These are phyloP conservation scores for Chaetoscypha palmicola DNA, from an alignment of 2,329 filamentous ascomycete genomes.

Conservation along the genomic window DNA sequence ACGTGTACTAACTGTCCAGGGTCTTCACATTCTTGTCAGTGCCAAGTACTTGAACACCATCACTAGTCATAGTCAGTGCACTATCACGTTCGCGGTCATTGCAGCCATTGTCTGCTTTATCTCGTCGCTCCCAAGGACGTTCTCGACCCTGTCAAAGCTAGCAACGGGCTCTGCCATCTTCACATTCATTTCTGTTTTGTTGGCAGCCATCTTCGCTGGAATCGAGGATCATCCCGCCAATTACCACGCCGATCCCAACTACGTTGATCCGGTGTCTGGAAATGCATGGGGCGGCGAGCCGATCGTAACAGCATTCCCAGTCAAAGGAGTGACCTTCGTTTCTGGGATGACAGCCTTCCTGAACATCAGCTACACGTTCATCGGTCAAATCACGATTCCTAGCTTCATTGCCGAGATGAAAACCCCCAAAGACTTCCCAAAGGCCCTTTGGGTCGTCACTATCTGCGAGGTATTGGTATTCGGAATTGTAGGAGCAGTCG, in stretches of 20 bases:
- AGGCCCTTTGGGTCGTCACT: constrained; percentile 85
- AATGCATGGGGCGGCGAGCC: constrained; percentile 47
- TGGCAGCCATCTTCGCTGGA: constrained; percentile 76
- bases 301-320: constrained; percentile 60
- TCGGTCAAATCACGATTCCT: constrained; percentile 88
- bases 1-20: constrained; percentile 35
- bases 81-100: constrained; percentile 71
- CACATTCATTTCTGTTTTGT: constrained; percentile 80
- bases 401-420: constrained; percentile 96
- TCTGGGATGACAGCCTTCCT: constrained; percentile 79
- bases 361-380: constrained; percentile 95
- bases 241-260: constrained; percentile 46
- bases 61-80: constrained; percentile 64
- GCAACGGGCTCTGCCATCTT: constrained; percentile 76
- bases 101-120: constrained; percentile 69
- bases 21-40: constrained; percentile 75
- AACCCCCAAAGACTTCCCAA: constrained; percentile 75
- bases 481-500: constrained; percentile 69
- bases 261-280: constrained; percentile 25
- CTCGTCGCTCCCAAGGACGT: constrained; percentile 78
- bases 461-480: constrained; percentile 84
- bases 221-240: constrained; percentile 67
- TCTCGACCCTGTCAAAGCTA: constrained; percentile 69
- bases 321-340: constrained; percentile 68
- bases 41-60: constrained; percentile 89